phyloP scores from a whole-genome alignment of 2,329 filamentous ascomycete genomes.

The Mycocentrospora acerina region DNA sequence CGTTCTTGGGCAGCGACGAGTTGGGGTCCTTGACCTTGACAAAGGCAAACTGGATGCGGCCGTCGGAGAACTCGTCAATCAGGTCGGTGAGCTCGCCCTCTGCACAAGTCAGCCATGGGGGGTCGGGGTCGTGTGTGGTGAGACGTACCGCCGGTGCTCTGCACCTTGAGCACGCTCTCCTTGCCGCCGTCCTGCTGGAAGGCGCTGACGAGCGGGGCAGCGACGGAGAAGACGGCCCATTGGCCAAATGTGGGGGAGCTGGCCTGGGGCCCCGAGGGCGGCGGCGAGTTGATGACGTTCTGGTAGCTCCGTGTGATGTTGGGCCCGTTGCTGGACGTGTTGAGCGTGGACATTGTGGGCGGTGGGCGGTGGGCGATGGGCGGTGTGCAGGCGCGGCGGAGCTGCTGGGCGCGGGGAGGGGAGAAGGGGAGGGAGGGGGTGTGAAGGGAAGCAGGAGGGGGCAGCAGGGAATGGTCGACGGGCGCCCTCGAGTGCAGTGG shows the following conservation, averaged over 20 bases:
- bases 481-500: too few relatives aligned
- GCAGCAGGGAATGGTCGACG: neutral
- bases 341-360: slow-evolving; percentile 72
- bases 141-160: slow-evolving; percentile 78
- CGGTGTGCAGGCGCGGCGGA: slow-evolving; percentile 5
- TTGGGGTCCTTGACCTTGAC: slow-evolving; percentile 97
- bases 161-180: slow-evolving; percentile 94
- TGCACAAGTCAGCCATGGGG: slow-evolving; percentile 44
- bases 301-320: slow-evolving; percentile 62
- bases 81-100: slow-evolving; percentile 90
- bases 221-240: slow-evolving; percentile 93
- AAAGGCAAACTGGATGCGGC: slow-evolving; percentile 94
- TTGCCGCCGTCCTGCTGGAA: slow-evolving; percentile 85
- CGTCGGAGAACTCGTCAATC: slow-evolving; percentile 95
- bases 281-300: slow-evolving; percentile 63
- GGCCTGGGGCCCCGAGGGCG: slow-evolving; percentile 57
- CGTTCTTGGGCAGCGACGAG: slow-evolving; percentile 82
- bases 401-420: slow-evolving; percentile 5
- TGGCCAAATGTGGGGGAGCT: slow-evolving; percentile 81
- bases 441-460: slow-evolving; percentile 1
- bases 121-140: too few relatives aligned
- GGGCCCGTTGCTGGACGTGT: slow-evolving; percentile 55
- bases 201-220: slow-evolving; percentile 86
- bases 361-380: slow-evolving; percentile 10
- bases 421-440: slow-evolving; percentile 2